Evolutionary conservation across 352 stramenopile genomes (phyloP).

Genomic region (Phytophthora sansomeana): DNA sequence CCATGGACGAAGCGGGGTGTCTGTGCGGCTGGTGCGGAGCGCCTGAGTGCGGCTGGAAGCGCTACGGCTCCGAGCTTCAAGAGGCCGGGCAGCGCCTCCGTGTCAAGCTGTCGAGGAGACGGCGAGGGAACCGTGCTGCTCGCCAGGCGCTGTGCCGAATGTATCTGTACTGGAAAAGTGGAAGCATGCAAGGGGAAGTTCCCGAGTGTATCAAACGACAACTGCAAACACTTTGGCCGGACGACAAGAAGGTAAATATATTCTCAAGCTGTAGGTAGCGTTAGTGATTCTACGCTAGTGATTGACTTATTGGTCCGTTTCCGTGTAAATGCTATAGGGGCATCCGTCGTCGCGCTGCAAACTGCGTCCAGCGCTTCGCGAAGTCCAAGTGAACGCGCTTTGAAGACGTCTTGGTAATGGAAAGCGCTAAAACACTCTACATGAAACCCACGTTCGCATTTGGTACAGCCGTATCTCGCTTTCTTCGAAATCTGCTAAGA

Average conservation of each 20-base stretch:
- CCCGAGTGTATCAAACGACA: background rate
- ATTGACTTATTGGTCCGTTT: constrained; percentile 14
- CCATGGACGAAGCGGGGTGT: background rate
- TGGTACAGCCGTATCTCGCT: constrained; percentile 12
- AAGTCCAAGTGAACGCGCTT: constrained; percentile 7
- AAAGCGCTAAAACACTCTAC: constrained; percentile 18
- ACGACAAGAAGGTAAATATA: constrained; percentile 4
- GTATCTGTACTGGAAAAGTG: constrained; percentile 5
- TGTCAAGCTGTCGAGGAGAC: background rate
- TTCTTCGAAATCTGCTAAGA: constrained; percentile 7
- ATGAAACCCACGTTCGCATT: constrained; percentile 19
- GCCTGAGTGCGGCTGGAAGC: constrained; percentile 3
- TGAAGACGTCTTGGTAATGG: constrained; percentile 17
- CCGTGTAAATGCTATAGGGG: background rate
- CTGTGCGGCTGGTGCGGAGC: constrained; percentile 1
- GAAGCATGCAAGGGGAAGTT: background rate
- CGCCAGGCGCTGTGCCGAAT: background rate
- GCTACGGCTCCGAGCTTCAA: background rate
- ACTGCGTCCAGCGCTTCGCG: constrained; percentile 2
- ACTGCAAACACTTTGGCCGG: constrained; percentile 1
- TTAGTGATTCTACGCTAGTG: constrained; percentile 8
- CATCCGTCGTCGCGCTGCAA: constrained; percentile 1
- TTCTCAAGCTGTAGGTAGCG: constrained; percentile 7
- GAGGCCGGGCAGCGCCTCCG: background rate
- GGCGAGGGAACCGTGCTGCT: background rate